These are phyloP conservation scores for Solanum okadae DNA, from an alignment of 257 asterid genomes.

Conservation along the genomic window DNA sequence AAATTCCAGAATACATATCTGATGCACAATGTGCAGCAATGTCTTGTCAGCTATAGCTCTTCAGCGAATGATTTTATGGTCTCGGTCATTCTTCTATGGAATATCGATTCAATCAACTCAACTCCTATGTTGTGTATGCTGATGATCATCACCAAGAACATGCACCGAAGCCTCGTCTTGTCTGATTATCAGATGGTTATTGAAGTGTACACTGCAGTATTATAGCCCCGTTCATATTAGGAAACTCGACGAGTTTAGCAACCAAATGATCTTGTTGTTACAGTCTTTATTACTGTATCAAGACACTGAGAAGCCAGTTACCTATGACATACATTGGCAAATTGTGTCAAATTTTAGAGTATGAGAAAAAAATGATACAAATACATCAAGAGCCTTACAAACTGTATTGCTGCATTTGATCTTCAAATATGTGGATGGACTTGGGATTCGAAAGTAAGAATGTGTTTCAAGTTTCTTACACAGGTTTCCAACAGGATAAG, in stretches of 20 bases:
- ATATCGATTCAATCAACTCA: background rate
- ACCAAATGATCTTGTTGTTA: background rate
- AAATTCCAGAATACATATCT: background rate
- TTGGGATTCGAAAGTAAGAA: background rate
- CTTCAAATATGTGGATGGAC: background rate
- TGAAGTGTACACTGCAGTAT: background rate
- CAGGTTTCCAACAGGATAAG: slow-evolving; percentile 67
- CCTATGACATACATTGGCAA: background rate
- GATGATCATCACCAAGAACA: background rate
- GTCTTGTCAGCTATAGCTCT: background rate
- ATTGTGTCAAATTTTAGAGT: background rate
- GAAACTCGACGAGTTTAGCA: background rate
- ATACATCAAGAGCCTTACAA: background rate
- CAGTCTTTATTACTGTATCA: background rate
- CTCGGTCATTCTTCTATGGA: background rate
- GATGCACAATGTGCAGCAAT: background rate
- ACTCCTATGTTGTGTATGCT: background rate
- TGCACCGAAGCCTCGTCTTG: background rate
- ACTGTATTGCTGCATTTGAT: background rate
- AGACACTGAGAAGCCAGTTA: background rate
- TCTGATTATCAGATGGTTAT: background rate
- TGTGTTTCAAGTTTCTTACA: slow-evolving; percentile 1
- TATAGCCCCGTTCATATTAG: background rate
- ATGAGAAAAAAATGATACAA: background rate
- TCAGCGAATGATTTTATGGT: background rate